Evolutionary conservation across 768 basidiomycete species (phyloP), one percentile per base, ranked within the genome.

Genomic region (Amanita thiersii): DNA sequence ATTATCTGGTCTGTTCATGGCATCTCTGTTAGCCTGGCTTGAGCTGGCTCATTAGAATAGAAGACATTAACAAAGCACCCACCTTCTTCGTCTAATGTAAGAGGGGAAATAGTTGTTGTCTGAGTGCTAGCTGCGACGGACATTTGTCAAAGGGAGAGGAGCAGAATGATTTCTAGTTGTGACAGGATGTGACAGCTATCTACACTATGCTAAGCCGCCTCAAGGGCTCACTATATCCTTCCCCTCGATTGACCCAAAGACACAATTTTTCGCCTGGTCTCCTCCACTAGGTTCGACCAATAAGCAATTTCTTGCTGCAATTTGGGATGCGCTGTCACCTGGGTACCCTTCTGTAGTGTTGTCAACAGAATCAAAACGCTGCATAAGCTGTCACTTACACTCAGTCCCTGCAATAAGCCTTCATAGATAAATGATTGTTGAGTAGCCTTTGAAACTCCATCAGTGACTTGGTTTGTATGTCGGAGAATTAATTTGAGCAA

Each of bases 281-380:
- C 81, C 54, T 92, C 91, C 52, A 91, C 87, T 43, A 84, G 69
- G 49, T 88, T 79, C 3, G 84, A 73, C 86, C 91, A 96, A 58
- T 81, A 90, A 3, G 77, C 78, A 29, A 91, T 73, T 54, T 97
- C 93, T 44, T 77, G 75, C 55, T 94, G 92, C 1, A 84, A 72
- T 56, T 89, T 89, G 1, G 85, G 78, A 57, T 96, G 92, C 4
- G 79, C 81, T 2, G 76, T 79, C 32, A 79, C 68, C 32, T 77
- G 79, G 1, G 79, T 75, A 6, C 77, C 81, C 54, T 71, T 77
- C 82, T 85, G 52, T 30, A 29, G 43, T 44, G 36, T 49, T 4
- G 31, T 40, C n/a, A 33, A 8, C 20, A 26, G 20, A 18, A 20
- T 17, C 28, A 39, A 15, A 9, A 25, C 14, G 30, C 20, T 1